Conservation (phyloP, 2,329 filamentous ascomycete genomes). For the Trichocomaceae sp. region DNA sequence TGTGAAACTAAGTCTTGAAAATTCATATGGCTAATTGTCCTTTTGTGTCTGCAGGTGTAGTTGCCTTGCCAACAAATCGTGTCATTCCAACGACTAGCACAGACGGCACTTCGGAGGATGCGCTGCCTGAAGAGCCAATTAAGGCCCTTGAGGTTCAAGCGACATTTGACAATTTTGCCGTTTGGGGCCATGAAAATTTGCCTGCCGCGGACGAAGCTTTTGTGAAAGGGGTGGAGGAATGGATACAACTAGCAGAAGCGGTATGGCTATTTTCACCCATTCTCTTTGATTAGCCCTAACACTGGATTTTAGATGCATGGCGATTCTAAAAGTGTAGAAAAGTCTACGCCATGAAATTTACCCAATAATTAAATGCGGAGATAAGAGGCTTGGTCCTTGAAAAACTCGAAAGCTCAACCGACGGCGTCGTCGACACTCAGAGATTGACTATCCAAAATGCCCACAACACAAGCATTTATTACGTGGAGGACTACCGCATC, state of each 20-base stretch:
- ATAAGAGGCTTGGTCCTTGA: neutral
- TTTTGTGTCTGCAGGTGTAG: slow-evolving; percentile 43
- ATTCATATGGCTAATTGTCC: neutral
- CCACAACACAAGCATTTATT: neutral
- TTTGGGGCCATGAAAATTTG: slow-evolving; percentile 76
- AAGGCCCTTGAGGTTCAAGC: slow-evolving; percentile 56
- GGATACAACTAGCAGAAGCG: slow-evolving; percentile 65
- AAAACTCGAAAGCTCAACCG: neutral
- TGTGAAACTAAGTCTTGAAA: neutral
- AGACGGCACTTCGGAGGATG: slow-evolving; percentile 34
- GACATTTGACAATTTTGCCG: slow-evolving; percentile 64
- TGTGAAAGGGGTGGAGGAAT: slow-evolving; percentile 69
- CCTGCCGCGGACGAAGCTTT: slow-evolving; percentile 64
- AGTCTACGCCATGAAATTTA: neutral
- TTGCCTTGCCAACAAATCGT: slow-evolving; percentile 48
- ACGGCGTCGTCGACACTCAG: neutral
- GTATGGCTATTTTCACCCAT: slow-evolving; percentile 39
- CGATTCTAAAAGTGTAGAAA: neutral
- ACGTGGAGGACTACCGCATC: neutral
- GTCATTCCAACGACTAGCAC: slow-evolving; percentile 27
- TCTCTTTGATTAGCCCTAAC: neutral
- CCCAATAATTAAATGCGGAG: neutral
- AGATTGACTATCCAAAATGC: neutral
- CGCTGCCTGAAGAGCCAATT: slow-evolving; percentile 46
- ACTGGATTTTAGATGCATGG: slow-evolving; percentile 4